Base-by-base conservation (phyloP, 768 basidiomycete genomes). In the Russula olivacea region DNA sequence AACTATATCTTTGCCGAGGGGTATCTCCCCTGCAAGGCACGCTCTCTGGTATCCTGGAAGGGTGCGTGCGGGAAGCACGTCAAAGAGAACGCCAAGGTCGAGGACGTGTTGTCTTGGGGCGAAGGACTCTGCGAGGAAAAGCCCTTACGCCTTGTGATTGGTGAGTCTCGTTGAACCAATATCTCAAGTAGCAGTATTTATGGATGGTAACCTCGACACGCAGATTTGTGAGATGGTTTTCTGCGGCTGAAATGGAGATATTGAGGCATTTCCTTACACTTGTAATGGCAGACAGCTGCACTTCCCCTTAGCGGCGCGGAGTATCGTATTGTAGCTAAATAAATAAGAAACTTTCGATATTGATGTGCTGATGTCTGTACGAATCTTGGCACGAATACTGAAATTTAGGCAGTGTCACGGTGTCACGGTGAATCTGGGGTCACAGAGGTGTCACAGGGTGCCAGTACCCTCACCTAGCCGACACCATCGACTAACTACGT, bases 1-100 rank as follows among this genome's bases (percentile, higher is more conserved):
- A 81, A 81, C 73, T 61, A 80, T 61, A 72, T 81, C 66, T 82
- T 81, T 70, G 65, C 53, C 23, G 71, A 73, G 40, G 76, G 76
- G 2, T 82, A 74, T 55, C 69, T 75, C 25, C 69, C 74, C 36
- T 23, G 69, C 23, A 71, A 77, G 59, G 56, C 74, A 43, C 71
- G 78, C 57, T 64, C 74, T 30, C 66, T 73, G 32, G 79, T 81
- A 25, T 73, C 75, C 69, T 80, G 79, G 80, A 69, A 76, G 63
- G 71, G 72, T 4, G 32, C 64, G 5, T 78, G 78, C 49, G 78
- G 79, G 52, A 72, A 68, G 47, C 67, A 50, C 15, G 25, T 75
- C 17, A 72, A 68, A 25, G 75, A 76, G 55, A 62, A 71, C 25
- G 68, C 66, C 34, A 66, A 45, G 25, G 48, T 76, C 17, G 67